A percentile compares a stretch with the other conserved stretches of the same genome.
These are phyloP conservation scores for Xylaria sp. DNA, from an alignment of 2,329 filamentous ascomycete species.

Conservation along the genomic window DNA sequence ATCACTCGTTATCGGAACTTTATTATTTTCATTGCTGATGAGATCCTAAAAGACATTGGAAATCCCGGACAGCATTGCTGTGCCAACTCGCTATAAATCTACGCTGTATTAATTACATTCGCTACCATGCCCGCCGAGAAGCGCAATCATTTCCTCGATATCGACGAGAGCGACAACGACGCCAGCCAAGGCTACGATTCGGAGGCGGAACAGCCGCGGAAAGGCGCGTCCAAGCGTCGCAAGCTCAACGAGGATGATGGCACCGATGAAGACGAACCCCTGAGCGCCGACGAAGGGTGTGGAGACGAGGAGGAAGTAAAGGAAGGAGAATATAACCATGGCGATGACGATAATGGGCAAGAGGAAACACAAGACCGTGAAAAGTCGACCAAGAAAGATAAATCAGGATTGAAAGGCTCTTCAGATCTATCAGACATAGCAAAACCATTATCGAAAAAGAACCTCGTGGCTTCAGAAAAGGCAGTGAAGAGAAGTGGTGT, in stretches of 20 bases:
- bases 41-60: no score
- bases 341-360: conserved; percentile 36
- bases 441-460: conserved; percentile 71
- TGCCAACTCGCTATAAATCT: background rate
- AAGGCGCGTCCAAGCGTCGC: conserved; percentile 70
- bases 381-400: conserved; percentile 35
- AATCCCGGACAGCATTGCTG: background rate
- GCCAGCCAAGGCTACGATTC: conserved; percentile 72
- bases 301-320: conserved; percentile 34
- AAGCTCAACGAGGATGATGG: conserved; percentile 46
- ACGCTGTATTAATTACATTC: background rate
- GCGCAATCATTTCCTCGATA: conserved; percentile 77
- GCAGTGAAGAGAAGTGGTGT: conserved; percentile 80
- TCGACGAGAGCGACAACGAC: conserved; percentile 69
- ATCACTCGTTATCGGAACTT: conserved; percentile 30
- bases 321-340: conserved; percentile 35
- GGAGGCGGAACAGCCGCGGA: conserved; percentile 70
- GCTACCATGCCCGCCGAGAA: conserved; percentile 72
- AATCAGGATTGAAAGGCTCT: conserved; percentile 47
- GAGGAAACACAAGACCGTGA: conserved; percentile 40
- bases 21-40: conserved; percentile 16
- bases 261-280: conserved; percentile 47
- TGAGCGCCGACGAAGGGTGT: conserved; percentile 48
- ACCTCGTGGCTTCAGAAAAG: conserved; percentile 72
- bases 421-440: conserved; percentile 61